Conservation (phyloP, 228 moss, liverwort and hornwort genomes). For the Sphagnum fallax region DNA sequence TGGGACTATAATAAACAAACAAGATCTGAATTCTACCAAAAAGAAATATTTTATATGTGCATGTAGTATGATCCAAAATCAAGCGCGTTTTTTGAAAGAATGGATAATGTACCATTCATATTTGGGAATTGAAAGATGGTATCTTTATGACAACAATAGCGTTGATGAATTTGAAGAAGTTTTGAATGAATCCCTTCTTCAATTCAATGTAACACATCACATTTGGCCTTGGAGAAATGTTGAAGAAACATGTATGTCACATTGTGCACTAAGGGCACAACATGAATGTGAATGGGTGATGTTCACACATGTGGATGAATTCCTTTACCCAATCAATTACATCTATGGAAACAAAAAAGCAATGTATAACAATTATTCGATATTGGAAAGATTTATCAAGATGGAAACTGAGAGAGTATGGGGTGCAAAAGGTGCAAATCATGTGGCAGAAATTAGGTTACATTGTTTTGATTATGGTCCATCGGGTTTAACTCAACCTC, state of each 20-base stretch:
- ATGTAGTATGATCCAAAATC: conserved; percentile 68
- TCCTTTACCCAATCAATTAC: conserved; percentile 26
- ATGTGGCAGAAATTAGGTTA: conserved; percentile 14
- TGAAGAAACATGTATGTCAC: conserved; percentile 59
- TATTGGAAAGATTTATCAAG: conserved; percentile 22
- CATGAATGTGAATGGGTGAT: conserved; percentile 47
- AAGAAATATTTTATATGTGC: conserved; percentile 29
- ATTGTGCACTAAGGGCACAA: conserved; percentile 46
- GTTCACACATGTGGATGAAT: conserved; percentile 53
- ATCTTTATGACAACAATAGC: conserved; percentile 60
- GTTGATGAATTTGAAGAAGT: conserved; percentile 50
- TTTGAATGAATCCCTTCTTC: conserved; percentile 10
- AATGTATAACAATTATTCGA: conserved; percentile 1
- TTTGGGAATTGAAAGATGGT: conserved; percentile 49
- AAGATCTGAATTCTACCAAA: background rate
- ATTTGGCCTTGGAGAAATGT: conserved; percentile 65
- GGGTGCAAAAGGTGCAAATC: conserved; percentile 21
- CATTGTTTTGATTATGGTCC: conserved; percentile 53
- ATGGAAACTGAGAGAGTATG: conserved; percentile 5
- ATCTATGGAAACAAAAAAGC: background rate
- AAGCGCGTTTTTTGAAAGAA: conserved; percentile 44
- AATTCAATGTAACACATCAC: conserved; percentile 36
- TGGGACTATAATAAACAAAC: too few species aligned
- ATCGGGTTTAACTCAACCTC: conserved; percentile 23
- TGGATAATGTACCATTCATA: conserved; percentile 57